Evolutionary conservation across 345 rosid species (phyloP).

Genomic region (Psidium guajava): DNA sequence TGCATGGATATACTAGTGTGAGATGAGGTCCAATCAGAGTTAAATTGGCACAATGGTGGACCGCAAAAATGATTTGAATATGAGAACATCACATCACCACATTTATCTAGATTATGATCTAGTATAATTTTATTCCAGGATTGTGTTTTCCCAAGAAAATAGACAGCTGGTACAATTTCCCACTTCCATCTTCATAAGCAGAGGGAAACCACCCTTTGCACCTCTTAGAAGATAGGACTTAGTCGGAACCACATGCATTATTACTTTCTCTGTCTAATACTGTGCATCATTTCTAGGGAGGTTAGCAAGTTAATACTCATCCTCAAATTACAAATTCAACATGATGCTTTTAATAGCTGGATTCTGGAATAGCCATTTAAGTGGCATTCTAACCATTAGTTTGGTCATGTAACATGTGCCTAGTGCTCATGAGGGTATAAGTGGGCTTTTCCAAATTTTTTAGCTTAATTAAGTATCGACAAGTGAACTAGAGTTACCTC

Average conservation of each 20-base stretch:
- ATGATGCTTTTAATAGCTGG: neutral
- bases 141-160: neutral
- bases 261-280: neutral
- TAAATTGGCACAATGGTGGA: neutral
- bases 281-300: neutral
- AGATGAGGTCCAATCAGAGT: neutral
- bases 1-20: slow-evolving; percentile 26
- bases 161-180: neutral
- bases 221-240: neutral
- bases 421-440: neutral
- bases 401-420: neutral
- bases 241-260: neutral
- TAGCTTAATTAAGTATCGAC: neutral
- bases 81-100: neutral
- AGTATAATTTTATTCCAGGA: neutral
- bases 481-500: neutral
- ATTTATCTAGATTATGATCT: neutral
- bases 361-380: neutral
- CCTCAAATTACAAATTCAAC: neutral
- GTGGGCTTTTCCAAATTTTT: neutral
- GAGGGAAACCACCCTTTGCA: neutral
- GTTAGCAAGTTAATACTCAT: neutral
- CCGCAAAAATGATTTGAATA: neutral
- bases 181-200: neutral
- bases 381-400: neutral